A percentile compares a stretch with the other conserved stretches of the same genome.
Conservation (phyloP, 2,329 filamentous ascomycete genomes). For the Fusarium proliferatum region DNA sequence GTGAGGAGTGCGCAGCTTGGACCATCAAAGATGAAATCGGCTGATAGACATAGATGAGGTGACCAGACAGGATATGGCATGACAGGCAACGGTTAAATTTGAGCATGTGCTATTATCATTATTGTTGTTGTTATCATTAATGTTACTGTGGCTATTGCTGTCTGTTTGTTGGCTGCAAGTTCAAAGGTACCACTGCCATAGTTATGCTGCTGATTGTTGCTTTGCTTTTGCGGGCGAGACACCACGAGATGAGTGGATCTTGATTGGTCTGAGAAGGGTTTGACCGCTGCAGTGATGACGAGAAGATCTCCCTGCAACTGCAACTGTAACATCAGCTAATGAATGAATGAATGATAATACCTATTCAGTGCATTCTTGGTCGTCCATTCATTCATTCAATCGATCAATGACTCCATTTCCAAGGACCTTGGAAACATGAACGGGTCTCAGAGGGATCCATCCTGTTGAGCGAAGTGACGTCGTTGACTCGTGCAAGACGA, state of each 20-base stretch:
- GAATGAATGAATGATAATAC: not conserved
- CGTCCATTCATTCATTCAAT: not conserved
- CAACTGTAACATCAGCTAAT: not conserved
- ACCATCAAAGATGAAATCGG: constrained; percentile 5
- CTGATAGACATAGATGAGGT: not conserved
- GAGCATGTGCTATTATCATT: not conserved
- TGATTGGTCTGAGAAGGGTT: constrained; percentile 19
- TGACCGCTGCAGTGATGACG: constrained; percentile 18
- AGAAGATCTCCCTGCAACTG: constrained; percentile 13
- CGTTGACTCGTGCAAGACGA: constrained; percentile 21
- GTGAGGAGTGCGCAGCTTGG: not conserved
- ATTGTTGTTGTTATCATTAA: no score
- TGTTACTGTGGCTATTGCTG: no score
- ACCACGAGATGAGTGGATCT: constrained; percentile 35
- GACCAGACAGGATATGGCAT: not conserved
- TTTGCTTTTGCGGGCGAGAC: constrained; percentile 26
- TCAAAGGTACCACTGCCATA: no score
- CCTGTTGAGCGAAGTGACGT: constrained; percentile 28
- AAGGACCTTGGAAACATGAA: constrained; percentile 13
- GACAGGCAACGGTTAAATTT: not conserved
- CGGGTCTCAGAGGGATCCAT: constrained; percentile 15
- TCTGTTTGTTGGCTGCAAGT: not conserved
- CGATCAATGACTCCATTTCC: not conserved
- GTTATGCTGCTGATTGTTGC: not conserved
- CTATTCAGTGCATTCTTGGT: not conserved